phyloP scores from a whole-genome alignment of 768 basidiomycete species.

The Termitomyces sp. region DNA sequence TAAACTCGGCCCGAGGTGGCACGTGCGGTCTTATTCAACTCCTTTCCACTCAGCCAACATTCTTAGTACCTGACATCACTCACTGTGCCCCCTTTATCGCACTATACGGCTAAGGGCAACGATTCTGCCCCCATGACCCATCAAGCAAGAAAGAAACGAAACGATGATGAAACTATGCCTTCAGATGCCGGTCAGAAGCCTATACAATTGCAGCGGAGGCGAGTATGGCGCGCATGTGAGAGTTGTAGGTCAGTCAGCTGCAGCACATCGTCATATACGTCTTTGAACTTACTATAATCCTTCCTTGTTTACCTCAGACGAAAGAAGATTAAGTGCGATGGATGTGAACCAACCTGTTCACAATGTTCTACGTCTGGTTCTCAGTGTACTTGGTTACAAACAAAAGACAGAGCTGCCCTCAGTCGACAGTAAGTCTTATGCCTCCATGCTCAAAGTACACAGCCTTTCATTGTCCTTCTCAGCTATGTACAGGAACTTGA shows the following conservation, averaged over 20 bases:
- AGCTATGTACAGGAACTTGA: conserved; percentile 93
- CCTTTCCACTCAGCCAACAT: not conserved
- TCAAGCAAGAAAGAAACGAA: conserved; percentile 73
- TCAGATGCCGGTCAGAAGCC: conserved; percentile 61
- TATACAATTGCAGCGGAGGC: conserved; percentile 67
- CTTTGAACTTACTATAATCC: conserved; percentile 5
- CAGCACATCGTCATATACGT: conserved; percentile 11
- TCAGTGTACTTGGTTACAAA: conserved; percentile 85
- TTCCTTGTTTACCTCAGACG: conserved; percentile 40
- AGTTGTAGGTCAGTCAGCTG: conserved; percentile 63
- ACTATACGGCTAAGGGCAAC: conserved; percentile 44
- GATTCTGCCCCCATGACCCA: conserved; percentile 41
- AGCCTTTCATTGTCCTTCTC: conserved; percentile 6
- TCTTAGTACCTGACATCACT: conserved; percentile 11
- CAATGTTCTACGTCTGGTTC: conserved; percentile 73
- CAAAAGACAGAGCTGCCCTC: conserved; percentile 84
- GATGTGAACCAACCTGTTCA: conserved; percentile 78
- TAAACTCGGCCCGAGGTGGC: conserved; percentile 13
- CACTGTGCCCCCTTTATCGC: conserved; percentile 5
- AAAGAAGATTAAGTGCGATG: conserved; percentile 94
- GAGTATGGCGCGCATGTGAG: conserved; percentile 90
- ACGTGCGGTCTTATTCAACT: conserved; percentile 14
- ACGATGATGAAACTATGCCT: conserved; percentile 51
- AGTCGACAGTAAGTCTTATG: conserved; percentile 71
- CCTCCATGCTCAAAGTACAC: not conserved